Evolutionary conservation across 495 filamentous ascomycete genomes (phyloP), one percentile per base, ranked within the genome.

Genomic region (Penicillium salamii): DNA sequence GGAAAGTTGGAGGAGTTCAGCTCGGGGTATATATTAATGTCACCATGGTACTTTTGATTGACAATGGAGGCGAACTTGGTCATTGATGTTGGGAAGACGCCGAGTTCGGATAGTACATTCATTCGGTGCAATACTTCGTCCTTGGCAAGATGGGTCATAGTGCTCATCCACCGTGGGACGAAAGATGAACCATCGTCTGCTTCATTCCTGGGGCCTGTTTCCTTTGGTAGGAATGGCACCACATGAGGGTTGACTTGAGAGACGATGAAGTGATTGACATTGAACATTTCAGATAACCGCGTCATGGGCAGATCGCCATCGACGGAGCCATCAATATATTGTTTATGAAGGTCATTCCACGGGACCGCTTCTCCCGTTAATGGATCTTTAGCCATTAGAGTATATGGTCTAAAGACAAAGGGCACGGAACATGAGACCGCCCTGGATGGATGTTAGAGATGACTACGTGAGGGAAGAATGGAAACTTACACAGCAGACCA

Each of bases 231-330:
- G 53, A 97, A 96, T 6, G 91, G 91, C 0, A 95, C 84, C 23
- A 97, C 87, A 56, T 97, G 92, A 1, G 92, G 92, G 59, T 96
- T 97, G 37, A 95, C 90, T 61, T 97, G 92, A 0, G 91, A 96
- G 24, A 96, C 92, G 59, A 97, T 96, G 62, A 96, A 96, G 61
- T 96, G 91, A 61, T 96, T 97, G 68, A 96, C 91, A 60, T 96
- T 96, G 70, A 96, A 96, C 88, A 96, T 92, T 56, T 96, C 91
- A 0, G 91, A 85, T 9, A 97, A 74, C 8, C 88, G 78, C 36
- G 84, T 90, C 88, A 96, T 96, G 17, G 92, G 92, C 2, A 97
- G 77, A 67, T 97, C 92, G 50, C 90, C 90, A 56, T 97, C 91
- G 4, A 97, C 89, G 0, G 90, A 95, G 5, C 92, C 92, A 65